Conservation (phyloP, 2,329 filamentous ascomycete species). For the Trichoderma sp. region DNA sequence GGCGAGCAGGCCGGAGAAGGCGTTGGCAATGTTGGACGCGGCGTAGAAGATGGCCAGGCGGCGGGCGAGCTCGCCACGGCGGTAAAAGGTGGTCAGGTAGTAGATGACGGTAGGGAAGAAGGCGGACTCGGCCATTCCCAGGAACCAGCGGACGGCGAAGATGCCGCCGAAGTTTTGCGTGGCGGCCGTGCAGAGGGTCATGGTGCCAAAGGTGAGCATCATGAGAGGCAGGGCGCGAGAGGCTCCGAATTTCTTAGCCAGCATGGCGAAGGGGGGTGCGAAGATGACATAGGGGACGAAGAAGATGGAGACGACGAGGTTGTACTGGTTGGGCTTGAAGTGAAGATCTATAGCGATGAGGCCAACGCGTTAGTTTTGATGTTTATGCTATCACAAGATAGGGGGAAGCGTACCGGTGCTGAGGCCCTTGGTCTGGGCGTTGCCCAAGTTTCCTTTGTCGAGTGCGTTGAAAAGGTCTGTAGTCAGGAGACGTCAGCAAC, state of each 20-base stretch:
- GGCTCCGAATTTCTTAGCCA: constrained; percentile 72
- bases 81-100: constrained; percentile 55
- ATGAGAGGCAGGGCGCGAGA: constrained; percentile 66
- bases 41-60: constrained; percentile 70
- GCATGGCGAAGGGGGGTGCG: constrained; percentile 59
- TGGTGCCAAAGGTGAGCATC: constrained; percentile 71
- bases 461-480: constrained; percentile 51
- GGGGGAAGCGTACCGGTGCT: constrained; percentile 35
- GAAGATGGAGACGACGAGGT: constrained; percentile 70
- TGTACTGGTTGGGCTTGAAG: constrained; percentile 67
- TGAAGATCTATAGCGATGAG: constrained; percentile 40
- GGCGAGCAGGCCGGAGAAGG: constrained; percentile 51
- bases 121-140: constrained; percentile 58
- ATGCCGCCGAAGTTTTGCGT: constrained; percentile 52
- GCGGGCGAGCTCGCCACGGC: constrained; percentile 48
- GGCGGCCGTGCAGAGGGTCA: constrained; percentile 61
- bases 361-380: not conserved
- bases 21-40: constrained; percentile 70
- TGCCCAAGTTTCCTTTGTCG: constrained; percentile 48
- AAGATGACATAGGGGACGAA: constrained; percentile 75
- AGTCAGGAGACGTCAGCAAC: not conserved
- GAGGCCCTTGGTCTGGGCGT: constrained; percentile 58
- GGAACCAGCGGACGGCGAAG: constrained; percentile 51
- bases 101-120: constrained; percentile 58
- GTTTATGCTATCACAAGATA: not conserved